Base-by-base conservation (phyloP, 148 eudicot species). In the Camellia lanceoleosa region DNA sequence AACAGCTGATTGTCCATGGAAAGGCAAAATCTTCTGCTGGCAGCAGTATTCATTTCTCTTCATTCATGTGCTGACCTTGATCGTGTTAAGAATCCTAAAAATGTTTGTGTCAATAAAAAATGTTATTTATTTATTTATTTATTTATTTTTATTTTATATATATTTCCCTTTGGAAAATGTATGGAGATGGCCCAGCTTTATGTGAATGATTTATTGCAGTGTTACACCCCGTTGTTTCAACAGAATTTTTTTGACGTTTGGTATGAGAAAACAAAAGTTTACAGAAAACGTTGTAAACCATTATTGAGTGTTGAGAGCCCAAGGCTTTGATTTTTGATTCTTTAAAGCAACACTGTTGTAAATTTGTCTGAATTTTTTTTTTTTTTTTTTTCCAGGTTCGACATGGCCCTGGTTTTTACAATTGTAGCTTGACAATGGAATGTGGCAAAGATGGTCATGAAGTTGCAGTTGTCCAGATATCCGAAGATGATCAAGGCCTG, bases 401-500 rank as follows among this genome's bases (percentile, higher is more conserved):
- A 74, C 99, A 97, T 77, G 94, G 99, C 52, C 98, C 99, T 64
- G 88, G 76, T 80, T 91, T 94, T 58, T 85, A 94, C 80, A 54
- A 73, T 16, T 97, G 99, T 82, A 80, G 55, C 60, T 84, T 97
- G 85, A 84, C 78, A 46, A 78, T 90, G 77, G 93, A 92, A 87
- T 63, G 73, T 30, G 74, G 77, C 38, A 89, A 83, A 71, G 83
- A 83, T 59, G 75, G 82, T 43, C 41, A 84, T 19, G 87, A 76
- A 72, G 86, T 93, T 65, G 97, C 87, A 15, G 88, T 90, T 69
- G 97, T 97, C 61, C 91, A 87, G 65, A 81, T 97, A 84, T 87
- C 90, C 23, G 92, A 88, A 74, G 99, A 97, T 68, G 98, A 97
- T 88, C 99, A 97, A 82, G 99, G 99, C 71, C 87, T 97, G 76